Evolutionary conservation across 2,329 filamentous ascomycete species (phyloP), one percentile per base, ranked within the genome.

Genomic region (Pestalotiopsis sp.): DNA sequence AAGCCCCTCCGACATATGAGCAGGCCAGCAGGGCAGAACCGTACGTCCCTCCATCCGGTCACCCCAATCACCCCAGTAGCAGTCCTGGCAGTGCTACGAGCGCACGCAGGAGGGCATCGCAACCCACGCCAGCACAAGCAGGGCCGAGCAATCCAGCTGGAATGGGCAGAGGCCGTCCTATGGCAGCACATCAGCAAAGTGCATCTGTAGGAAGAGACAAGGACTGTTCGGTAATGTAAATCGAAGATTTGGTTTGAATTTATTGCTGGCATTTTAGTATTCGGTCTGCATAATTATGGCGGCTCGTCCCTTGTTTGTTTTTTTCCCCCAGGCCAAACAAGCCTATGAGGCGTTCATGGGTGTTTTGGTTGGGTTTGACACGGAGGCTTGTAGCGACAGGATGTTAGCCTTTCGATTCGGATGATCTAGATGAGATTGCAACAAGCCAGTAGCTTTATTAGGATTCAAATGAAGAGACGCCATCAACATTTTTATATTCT

Each of bases 1-100:
- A 88, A 38, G 86, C 86, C 5, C 87, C 87, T 57, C 87, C 87
- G 1, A 85, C 85, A 12, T 89, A 89, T 72, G 87, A 89, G 76
- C 85, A 89, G 75, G 86, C 87, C 4, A 83, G 86, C 20, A 83
- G 84, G 67, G 81, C 84, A 65, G 78, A 80, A 9, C 83, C 85
- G 3, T 89, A 88, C 70, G 79, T 83, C 11, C 87, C 87, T 25
- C 86, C 86, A 0, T 75, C 80, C 3, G 86, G 86, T 20, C 84
- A 88, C 65, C 86, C 85, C 0, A 84, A 77, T 56, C 85, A 88
- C 70, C 80, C 83, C 9, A 75, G 76, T 4, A 86, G 83, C 71
- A 81, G 75, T 52, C 80, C 78, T 14, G 70, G 69, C n/a, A 72
- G 68, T 11, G 56, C 75, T 17, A 69, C 70, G 39, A 49, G 74